These are phyloP conservation scores for Geranomyces michiganensis DNA, from an alignment of 192 early-diverging fungal genomes.

Conservation along the genomic window DNA sequence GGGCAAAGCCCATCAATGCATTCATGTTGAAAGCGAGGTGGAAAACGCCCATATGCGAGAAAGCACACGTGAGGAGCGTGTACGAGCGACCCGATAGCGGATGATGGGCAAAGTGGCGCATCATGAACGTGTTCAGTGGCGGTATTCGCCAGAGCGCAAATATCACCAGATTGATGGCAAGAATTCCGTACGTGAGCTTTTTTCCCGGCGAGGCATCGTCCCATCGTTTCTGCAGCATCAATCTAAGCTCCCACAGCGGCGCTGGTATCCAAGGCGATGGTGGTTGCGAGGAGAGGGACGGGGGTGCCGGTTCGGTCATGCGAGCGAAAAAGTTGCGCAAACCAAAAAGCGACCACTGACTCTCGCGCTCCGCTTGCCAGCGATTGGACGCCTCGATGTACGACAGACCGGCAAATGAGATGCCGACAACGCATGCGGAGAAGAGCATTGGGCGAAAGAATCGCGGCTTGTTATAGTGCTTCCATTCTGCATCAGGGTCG, in stretches of 20 bases:
- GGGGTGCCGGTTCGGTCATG: background rate
- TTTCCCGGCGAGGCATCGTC: constrained; percentile 31
- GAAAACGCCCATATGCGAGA: constrained; percentile 73
- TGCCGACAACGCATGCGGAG: constrained; percentile 36
- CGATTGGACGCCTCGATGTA: constrained; percentile 25
- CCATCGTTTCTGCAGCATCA: constrained; percentile 24
- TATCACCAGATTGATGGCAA: constrained; percentile 73
- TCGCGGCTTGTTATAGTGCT: background rate
- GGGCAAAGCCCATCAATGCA: constrained; percentile 57
- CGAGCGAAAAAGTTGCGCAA: background rate
- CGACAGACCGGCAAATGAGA: constrained; percentile 44
- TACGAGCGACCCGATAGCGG: constrained; percentile 66
- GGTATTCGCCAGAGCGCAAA: constrained; percentile 78
- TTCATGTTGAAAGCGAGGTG: constrained; percentile 85
- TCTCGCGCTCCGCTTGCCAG: constrained; percentile 17
- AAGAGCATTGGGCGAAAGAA: constrained; percentile 50
- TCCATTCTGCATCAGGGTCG: background rate
- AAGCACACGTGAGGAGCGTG: constrained; percentile 78
- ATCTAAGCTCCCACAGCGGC: constrained; percentile 1
- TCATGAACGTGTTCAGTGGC: constrained; percentile 68
- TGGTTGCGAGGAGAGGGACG: background rate
- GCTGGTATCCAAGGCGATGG: background rate
- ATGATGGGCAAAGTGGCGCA: constrained; percentile 75
- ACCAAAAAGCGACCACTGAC: background rate
- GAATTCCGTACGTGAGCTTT: constrained; percentile 52